Base-by-base conservation (phyloP, 257 asterid species). In the Solanum medicagineum region DNA sequence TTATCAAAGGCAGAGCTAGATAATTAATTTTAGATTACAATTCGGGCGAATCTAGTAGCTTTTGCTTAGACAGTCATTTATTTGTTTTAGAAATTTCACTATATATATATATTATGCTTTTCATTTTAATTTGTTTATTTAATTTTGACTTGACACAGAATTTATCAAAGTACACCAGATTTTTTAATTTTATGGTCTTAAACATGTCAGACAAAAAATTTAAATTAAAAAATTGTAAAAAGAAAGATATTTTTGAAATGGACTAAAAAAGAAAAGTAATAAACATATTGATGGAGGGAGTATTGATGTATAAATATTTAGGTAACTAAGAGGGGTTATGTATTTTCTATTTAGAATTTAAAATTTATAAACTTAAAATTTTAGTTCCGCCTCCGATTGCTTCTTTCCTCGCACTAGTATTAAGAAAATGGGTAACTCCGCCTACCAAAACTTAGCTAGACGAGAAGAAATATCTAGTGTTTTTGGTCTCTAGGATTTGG, bases 151-250 rank as follows among this genome's bases (percentile, higher is more conserved):
- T 59, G 29, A 59, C 2, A 44, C 3, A 20, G 10, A 59, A 13
- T 59, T 9, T 9, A 0, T 9, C 0, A 4, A 59, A 10, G 29
- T n/a, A 59, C n/a, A 9, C 0, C 10, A n/a, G n/a, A 0, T 59
- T 59, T 59, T 59, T 59, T 7, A n/a, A 1, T 59, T 3, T 59
- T 59, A 10, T 59, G 66, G 42, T 36, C 1, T 57, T 57, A 19
- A 57, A 57, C 6, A 57, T 57, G 29, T 59, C 6, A 0, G 1
- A 6, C 9, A 20, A 3, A 20, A 3, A 10, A 1, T 59, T 20
- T 2, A 59, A 59, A 59, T 20, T 2, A 20, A 59, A 57, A 13
- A 4, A 2, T 57, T 57, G 0, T 57, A 57, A 57, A 57, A 19
- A 20, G 45, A 7, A 42, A 42, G 45, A 5, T 0, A 1, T 42